phyloP scores from a whole-genome alignment of 2,329 filamentous ascomycete genomes.

The Leptosphaerulina australis region DNA sequence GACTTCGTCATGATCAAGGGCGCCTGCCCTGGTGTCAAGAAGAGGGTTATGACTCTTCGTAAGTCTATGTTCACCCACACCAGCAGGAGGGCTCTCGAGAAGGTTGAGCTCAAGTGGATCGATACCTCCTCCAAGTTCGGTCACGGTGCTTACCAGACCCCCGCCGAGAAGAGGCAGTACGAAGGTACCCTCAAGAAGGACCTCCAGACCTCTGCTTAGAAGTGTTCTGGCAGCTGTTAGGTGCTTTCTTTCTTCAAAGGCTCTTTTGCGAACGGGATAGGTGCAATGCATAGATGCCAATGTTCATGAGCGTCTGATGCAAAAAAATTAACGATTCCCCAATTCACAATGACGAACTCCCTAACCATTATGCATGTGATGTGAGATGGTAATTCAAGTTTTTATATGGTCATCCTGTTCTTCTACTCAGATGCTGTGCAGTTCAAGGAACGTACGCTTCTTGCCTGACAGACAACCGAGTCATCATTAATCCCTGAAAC shows the following conservation, averaged over 20 bases:
- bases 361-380: too few species aligned
- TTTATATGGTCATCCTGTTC: too few species aligned
- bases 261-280: constrained; percentile 48
- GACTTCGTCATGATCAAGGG: constrained; percentile 99
- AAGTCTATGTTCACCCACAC: constrained; percentile 99
- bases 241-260: constrained; percentile 45
- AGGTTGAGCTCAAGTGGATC: constrained; percentile 99
- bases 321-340: constrained; percentile 50
- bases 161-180: constrained; percentile 96
- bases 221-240: constrained; percentile 31
- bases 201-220: constrained; percentile 63
- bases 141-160: constrained; percentile 99
- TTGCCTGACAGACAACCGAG: too few species aligned
- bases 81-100: constrained; percentile 93
- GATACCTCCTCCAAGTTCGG: constrained; percentile 99
- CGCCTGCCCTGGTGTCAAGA: constrained; percentile 96
- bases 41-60: constrained; percentile 97
- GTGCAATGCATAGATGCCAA: constrained; percentile 41
- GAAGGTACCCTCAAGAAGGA: constrained; percentile 99
- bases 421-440: too few species aligned
- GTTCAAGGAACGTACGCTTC: too few species aligned
- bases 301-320: constrained; percentile 41
- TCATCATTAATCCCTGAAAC: too few species aligned
- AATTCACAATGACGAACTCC: too few species aligned
- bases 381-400: too few species aligned